phyloP scores from a whole-genome alignment of 768 basidiomycete genomes.

The Panellus pusillus region DNA sequence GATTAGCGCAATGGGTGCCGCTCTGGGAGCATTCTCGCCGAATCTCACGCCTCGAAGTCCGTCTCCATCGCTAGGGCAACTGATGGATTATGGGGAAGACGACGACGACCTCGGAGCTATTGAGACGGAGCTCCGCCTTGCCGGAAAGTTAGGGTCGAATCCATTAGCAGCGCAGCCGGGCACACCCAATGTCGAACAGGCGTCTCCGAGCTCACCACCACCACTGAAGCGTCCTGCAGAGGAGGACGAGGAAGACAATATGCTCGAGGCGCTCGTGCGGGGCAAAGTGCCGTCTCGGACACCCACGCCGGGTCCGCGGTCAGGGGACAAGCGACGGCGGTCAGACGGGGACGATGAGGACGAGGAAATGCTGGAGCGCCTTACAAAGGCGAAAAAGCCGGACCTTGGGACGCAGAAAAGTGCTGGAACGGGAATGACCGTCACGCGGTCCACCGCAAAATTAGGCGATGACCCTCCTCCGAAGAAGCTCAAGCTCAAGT shows the following conservation, averaged over 20 bases:
- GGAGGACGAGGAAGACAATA: slow-evolving; percentile 53
- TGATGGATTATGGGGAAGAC: slow-evolving; percentile 80
- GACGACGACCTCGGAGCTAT: slow-evolving; percentile 51
- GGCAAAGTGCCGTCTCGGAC: slow-evolving; percentile 40
- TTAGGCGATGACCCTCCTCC: slow-evolving; percentile 51
- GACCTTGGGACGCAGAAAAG: slow-evolving; percentile 51
- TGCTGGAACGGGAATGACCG: slow-evolving; percentile 25
- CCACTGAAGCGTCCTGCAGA: slow-evolving; percentile 45
- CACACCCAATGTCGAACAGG: slow-evolving; percentile 30
- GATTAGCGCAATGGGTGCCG: slow-evolving; percentile 34
- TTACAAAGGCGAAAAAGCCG: slow-evolving; percentile 60
- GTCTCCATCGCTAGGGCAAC: slow-evolving; percentile 53
- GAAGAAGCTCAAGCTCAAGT: slow-evolving; percentile 76
- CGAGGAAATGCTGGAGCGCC: slow-evolving; percentile 61
- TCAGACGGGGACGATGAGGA: slow-evolving; percentile 76
- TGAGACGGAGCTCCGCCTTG: slow-evolving; percentile 29
- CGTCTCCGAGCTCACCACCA: slow-evolving; percentile 36
- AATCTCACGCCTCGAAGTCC: slow-evolving; percentile 37
- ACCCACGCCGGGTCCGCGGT: slow-evolving; percentile 40
- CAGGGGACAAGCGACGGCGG: slow-evolving; percentile 70
- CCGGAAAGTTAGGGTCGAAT: slow-evolving; percentile 29
- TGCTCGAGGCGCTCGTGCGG: slow-evolving; percentile 56
- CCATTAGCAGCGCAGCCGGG: slow-evolving; percentile 24
- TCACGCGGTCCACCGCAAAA: slow-evolving; percentile 36
- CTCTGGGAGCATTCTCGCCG: slow-evolving; percentile 49